These are phyloP conservation scores for Serendipita vermifera DNA, from an alignment of 768 basidiomycete species.

Conservation along the genomic window DNA sequence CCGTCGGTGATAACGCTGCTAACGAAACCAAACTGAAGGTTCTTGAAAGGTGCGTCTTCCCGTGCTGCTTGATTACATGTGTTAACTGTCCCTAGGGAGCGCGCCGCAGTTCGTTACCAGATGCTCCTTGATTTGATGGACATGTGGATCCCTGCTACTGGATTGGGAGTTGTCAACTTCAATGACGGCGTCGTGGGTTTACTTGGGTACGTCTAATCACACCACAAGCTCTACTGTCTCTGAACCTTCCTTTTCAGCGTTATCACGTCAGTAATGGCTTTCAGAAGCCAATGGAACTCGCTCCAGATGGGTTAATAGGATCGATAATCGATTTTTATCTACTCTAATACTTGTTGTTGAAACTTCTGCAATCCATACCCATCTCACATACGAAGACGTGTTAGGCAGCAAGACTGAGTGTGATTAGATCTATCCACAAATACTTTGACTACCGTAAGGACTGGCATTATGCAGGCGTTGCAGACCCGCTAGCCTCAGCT, in stretches of 20 bases:
- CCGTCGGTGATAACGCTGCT: slow-evolving; percentile 15
- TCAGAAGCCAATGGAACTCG: slow-evolving; percentile 29
- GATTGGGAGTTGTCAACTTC: slow-evolving; percentile 56
- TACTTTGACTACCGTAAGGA: not conserved
- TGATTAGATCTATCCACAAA: not conserved
- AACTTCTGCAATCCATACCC: too few relatives aligned
- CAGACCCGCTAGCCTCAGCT: slow-evolving; percentile 24
- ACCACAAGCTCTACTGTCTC: not conserved
- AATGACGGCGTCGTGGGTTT: slow-evolving; percentile 80
- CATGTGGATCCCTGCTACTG: slow-evolving; percentile 79
- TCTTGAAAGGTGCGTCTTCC: slow-evolving; percentile 27
- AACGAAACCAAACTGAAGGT: slow-evolving; percentile 15
- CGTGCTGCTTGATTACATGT: not conserved
- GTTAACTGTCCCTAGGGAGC: slow-evolving; percentile 34
- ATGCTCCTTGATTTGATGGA: slow-evolving; percentile 77
- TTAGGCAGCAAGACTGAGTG: too few relatives aligned
- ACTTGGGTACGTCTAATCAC: slow-evolving; percentile 49
- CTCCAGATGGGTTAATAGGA: slow-evolving; percentile 7
- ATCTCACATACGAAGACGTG: too few relatives aligned
- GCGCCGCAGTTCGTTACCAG: slow-evolving; percentile 57
- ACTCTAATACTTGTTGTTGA: too few relatives aligned
- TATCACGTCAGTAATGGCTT: slow-evolving; percentile 57
- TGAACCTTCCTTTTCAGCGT: slow-evolving; percentile 32
- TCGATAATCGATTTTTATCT: too few relatives aligned
- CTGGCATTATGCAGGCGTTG: not conserved